Conservation (phyloP, 164 flowering plant species). For the Kalanchoe fedtschenkoi region DNA sequence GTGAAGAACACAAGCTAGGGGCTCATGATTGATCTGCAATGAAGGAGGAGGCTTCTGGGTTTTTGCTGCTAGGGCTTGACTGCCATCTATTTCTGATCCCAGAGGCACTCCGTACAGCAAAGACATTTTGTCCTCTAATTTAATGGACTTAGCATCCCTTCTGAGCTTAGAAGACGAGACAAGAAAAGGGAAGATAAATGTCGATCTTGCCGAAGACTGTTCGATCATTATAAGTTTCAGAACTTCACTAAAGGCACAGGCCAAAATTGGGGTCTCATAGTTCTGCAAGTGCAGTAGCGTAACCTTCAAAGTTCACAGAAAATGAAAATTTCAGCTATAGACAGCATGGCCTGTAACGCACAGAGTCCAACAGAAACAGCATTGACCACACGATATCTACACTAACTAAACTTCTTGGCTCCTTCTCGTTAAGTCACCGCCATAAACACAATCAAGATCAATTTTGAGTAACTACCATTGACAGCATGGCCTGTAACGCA, state of each 20-base stretch:
- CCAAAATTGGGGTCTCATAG: slow-evolving; percentile 52
- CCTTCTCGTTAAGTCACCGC: no score
- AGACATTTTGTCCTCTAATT: slow-evolving; percentile 9
- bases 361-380: neutral
- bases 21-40: slow-evolving; percentile 48
- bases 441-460: neutral
- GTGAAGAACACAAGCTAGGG: slow-evolving; percentile 34
- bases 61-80: slow-evolving; percentile 20
- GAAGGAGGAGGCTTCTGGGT: slow-evolving; percentile 31
- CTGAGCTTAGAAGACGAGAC: slow-evolving; percentile 37
- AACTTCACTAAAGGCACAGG: slow-evolving; percentile 53
- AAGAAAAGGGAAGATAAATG: slow-evolving; percentile 45
- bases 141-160: slow-evolving; percentile 20
- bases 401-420: no score
- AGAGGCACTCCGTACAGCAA: slow-evolving; percentile 36
- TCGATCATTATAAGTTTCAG: slow-evolving; percentile 31
- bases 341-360: neutral
- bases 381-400: neutral
- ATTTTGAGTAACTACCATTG: neutral
- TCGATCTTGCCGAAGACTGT: slow-evolving; percentile 25
- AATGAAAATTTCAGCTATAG: neutral
- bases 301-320: slow-evolving; percentile 27
- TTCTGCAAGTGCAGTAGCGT: slow-evolving; percentile 45
- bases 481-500: no score
- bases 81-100: slow-evolving; percentile 40